Base-by-base conservation (phyloP, 768 basidiomycete species). In the Phallus indusiatus region DNA sequence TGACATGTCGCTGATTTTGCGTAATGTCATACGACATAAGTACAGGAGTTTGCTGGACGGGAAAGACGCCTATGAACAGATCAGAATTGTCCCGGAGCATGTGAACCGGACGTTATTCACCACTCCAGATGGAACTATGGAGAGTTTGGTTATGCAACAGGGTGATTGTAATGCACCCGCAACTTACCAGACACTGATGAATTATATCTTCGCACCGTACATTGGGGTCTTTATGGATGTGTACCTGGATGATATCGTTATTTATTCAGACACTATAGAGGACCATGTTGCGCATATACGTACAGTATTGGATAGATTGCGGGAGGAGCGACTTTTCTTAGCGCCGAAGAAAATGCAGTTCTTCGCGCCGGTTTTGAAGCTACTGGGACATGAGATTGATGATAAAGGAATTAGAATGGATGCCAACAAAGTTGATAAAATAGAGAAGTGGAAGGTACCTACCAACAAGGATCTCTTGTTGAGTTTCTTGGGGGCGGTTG, bases 111-210 rank as follows among this genome's bases (percentile, higher is more conserved):
- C 72, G 0, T 58, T 70, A 0, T 69, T 75, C 49, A 63, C 70
- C 0, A 78, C 71, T 0, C 72, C 72, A 20, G 71, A 75, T 65
- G 76, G 78, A 0, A 78, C 70, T 20, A 78, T 79, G 74, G 71
- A 70, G 1, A 75, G 74, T 37, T 57, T 66, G 0, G 75, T 79
- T 0, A 65, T 76, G 56, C 74, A 75, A 56, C 66, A 67, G n/a
- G 70, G 70, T 1, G 67, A 72, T 47, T 65, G 21, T 9, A 48
- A 72, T 55, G 69, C 63, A 0, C 66, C 67, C 0, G 76, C 76
- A 0, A 78, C 76, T 0, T 76, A 73, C 64, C 76, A 78, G 60
- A 63, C 74, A 0, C 51, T 77, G 0, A 78, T 62, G 50, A 62
- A 63, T 35, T 50, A 64, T 37, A 63, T 67, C 14, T 67, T 68